These are phyloP conservation scores for Aeschynomene evenia DNA, from an alignment of 306 rosid species.

Conservation along the genomic window DNA sequence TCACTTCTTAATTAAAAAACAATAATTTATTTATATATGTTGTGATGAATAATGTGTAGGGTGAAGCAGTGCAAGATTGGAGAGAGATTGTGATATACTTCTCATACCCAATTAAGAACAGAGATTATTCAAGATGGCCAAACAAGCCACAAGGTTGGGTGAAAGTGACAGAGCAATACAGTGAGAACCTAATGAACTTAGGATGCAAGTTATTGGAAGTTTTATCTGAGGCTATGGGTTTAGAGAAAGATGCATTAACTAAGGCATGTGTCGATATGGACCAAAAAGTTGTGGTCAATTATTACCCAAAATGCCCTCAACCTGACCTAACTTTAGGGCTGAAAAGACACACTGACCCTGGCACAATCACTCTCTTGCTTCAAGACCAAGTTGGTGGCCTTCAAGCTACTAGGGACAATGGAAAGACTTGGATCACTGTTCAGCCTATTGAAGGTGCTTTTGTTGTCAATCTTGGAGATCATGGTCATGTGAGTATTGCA, in stretches of 20 bases:
- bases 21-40: no score
- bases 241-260: conserved; percentile 68
- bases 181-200: conserved; percentile 67
- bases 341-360: conserved; percentile 88
- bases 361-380: conserved; percentile 82
- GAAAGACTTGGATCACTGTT: conserved; percentile 84
- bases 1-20: no score
- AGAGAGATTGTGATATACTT: conserved; percentile 81
- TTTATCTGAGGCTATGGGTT: conserved; percentile 84
- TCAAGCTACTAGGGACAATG: conserved; percentile 78
- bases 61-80: conserved; percentile 80
- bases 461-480: conserved; percentile 94
- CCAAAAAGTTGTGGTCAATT: conserved; percentile 77
- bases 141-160: conserved; percentile 79
- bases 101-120: conserved; percentile 52
- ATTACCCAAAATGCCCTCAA: conserved; percentile 84
- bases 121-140: conserved; percentile 87
- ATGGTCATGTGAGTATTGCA: conserved; percentile 64
- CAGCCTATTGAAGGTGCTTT: conserved; percentile 82
- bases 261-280: conserved; percentile 91
- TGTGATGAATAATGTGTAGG: no score
- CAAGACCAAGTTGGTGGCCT: conserved; percentile 96
- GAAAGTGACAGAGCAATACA: conserved; percentile 59
- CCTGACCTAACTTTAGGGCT: conserved; percentile 91
- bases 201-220: conserved; percentile 74